Percentiles rank a stretch among this genome's conserved stretches.
Evolutionary conservation across 2,329 filamentous ascomycete genomes (phyloP).

Genomic region (Arthrobotrys musiformis): DNA sequence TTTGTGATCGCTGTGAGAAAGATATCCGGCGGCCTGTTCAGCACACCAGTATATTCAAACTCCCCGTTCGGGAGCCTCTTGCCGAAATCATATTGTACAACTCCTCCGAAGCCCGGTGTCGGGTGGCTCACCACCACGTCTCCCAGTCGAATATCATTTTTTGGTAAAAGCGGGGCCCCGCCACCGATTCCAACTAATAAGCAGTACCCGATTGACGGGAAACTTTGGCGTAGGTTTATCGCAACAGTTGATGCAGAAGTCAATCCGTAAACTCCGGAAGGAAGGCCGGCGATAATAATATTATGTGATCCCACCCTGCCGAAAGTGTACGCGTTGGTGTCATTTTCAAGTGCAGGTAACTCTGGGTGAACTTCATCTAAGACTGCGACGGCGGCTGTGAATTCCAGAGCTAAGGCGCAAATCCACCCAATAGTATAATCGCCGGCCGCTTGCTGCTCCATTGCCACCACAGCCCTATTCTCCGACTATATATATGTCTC

Average conservation of each 20-base stretch:
- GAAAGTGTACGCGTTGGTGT: conserved; percentile 24
- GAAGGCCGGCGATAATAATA: conserved; percentile 21
- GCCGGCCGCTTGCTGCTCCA: neutral
- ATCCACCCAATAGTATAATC: conserved; percentile 57
- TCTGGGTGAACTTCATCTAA: conserved; percentile 36
- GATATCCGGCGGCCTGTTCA: conserved; percentile 21
- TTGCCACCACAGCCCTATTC: no score
- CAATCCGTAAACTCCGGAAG: conserved; percentile 2
- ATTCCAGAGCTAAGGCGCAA: conserved; percentile 55
- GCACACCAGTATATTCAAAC: neutral
- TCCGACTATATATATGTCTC: no score
- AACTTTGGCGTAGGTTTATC: neutral
- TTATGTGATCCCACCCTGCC: conserved; percentile 12
- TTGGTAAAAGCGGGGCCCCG: conserved; percentile 6
- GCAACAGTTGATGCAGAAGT: conserved; percentile 2
- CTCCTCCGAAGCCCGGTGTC: neutral
- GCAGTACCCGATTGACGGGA: neutral
- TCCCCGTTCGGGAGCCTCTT: neutral
- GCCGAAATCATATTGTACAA: conserved; percentile 30
- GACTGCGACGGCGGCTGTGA: conserved; percentile 52
- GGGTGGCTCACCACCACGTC: conserved; percentile 29
- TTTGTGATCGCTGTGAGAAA: conserved; percentile 21
- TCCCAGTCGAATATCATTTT: conserved; percentile 11
- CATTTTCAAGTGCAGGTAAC: neutral
- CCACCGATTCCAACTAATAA: conserved; percentile 35